Evolutionary conservation across 2,329 filamentous ascomycete species (phyloP).

Genomic region (Zasmidium cellare): DNA sequence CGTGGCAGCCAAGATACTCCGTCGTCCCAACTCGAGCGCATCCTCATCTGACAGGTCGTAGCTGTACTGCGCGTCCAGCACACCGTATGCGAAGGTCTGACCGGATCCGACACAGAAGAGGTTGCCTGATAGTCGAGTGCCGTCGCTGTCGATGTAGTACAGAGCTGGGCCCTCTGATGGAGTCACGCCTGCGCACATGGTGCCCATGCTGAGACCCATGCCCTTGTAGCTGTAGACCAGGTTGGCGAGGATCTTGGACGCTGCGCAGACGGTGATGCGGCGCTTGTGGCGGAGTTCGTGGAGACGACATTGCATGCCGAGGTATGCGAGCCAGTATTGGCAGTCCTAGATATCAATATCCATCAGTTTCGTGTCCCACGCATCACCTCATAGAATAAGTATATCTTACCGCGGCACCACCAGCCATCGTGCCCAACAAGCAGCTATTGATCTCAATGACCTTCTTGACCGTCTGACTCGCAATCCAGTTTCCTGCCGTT

Average conservation of each 20-base stretch:
- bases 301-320: conserved; percentile 98
- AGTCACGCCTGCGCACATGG: conserved; percentile 97
- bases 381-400: neutral
- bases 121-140: conserved; percentile 88
- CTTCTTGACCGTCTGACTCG: conserved; percentile 99
- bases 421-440: conserved; percentile 95
- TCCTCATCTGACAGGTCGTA: conserved; percentile 87
- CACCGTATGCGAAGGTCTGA: conserved; percentile 98
- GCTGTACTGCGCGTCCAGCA: conserved; percentile 90
- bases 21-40: conserved; percentile 83
- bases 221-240: conserved; percentile 98
- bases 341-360: conserved; percentile 67
- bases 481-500: conserved; percentile 98
- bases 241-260: conserved; percentile 98
- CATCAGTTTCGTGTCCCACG: conserved; percentile 13
- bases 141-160: conserved; percentile 98
- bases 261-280: conserved; percentile 94
- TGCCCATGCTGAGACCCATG: conserved; percentile 98
- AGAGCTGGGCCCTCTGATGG: conserved; percentile 93
- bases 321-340: conserved; percentile 99
- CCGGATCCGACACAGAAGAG: conserved; percentile 97
- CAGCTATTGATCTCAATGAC: conserved; percentile 97
- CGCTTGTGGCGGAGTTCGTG: conserved; percentile 99
- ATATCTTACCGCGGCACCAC: conserved; percentile 77
- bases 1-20: conserved; percentile 93